Evolutionary conservation across 345 rosid species (phyloP), one percentile per base, ranked within the genome.

Genomic region (Carallia pectinifolia): DNA sequence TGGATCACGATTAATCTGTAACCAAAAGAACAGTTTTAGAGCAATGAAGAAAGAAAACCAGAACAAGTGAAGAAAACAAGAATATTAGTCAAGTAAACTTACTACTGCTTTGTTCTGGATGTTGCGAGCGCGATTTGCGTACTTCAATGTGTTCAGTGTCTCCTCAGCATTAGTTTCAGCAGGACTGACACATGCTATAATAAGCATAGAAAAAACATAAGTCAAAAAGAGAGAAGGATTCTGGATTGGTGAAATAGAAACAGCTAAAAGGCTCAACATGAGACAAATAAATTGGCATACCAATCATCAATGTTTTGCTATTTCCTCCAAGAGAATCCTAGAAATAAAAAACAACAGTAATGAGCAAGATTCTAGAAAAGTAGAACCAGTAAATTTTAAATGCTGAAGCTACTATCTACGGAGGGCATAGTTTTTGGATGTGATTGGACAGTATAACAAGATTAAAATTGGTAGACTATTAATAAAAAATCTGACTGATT

Each of bases 241-340:
- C 36, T 27, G 6, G 59, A 48, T 8, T 30, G 70, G 70, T n/a
- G 7, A 56, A 62, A 52, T 8, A 59, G 29, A 34, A 60, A 59
- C 15, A 40, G 1, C 8, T 31, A 6, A 47, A 15, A 12, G 53
- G 27, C 48, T 39, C 15, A 58, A 64, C 50, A 12, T 66, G 52
- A 78, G 39, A 19, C 56, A 67, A 19, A 38, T 53, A 19, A 47
- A 60, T 67, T 39, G 17, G 9, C 87, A 62, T 90, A 96, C 99
- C 99, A 71, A 96, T 92, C 99, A 96, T 96, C 81, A 92, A 83
- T 9, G 99, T 96, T 80, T 92, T 96, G 84, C 98, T 96, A 83
- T 96, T 96, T 74, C 98, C 99, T 66, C 99, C 98, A 19, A 96
- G 84, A 12, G 99, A 95, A 80, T 95, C 99, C 99, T 95, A 68